A percentile compares a stretch with the other conserved stretches of the same genome.
Conservation (phyloP, 2,329 filamentous ascomycete genomes). For the Apiospora phragmitis region DNA sequence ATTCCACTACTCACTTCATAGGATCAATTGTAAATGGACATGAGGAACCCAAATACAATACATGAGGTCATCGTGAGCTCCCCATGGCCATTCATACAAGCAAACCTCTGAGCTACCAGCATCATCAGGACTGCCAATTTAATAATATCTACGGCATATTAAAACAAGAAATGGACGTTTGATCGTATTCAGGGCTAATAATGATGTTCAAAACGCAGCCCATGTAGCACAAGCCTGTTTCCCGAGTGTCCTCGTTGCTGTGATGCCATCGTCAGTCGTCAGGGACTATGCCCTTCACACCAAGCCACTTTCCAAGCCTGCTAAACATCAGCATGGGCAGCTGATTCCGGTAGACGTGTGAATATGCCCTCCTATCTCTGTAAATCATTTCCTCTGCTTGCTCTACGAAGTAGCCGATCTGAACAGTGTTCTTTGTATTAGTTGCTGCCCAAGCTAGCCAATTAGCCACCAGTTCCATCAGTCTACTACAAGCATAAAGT, state of each 20-base stretch:
- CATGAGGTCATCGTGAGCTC: neutral
- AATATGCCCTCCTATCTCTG: too few species aligned
- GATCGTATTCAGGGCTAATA: neutral
- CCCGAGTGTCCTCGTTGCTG: neutral
- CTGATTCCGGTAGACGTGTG: neutral
- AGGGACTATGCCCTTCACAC: neutral
- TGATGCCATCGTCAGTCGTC: neutral
- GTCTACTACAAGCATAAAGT: fast-evolving
- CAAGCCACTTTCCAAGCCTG: neutral
- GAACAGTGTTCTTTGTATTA: too few species aligned
- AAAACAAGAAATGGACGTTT: neutral
- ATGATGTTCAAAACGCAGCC: neutral
- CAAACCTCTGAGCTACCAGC: neutral
- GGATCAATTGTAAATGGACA: neutral
- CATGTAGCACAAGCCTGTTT: neutral
- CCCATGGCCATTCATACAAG: neutral
- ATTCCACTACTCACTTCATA: too few species aligned
- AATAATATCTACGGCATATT: neutral
- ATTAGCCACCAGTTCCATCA: neutral
- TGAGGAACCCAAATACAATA: neutral
- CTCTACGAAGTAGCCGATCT: too few species aligned
- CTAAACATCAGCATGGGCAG: neutral
- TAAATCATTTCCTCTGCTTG: too few species aligned
- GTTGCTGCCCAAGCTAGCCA: neutral
- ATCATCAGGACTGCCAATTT: neutral